Conservation (phyloP, 1,139 yeast genomes). For the Meyerozyma carpophila region DNA sequence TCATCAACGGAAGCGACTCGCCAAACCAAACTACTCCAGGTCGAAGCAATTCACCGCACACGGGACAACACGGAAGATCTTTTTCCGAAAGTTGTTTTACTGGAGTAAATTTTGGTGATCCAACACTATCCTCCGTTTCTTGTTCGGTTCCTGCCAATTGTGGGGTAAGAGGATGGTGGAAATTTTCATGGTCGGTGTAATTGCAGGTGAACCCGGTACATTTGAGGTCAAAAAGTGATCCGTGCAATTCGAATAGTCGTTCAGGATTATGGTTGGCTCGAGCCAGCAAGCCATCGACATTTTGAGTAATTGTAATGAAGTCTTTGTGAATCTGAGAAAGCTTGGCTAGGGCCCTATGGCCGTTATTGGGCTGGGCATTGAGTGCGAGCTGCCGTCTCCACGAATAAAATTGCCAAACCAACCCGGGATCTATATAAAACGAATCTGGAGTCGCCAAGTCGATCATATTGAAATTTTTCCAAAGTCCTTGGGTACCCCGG, state of each 20-base stretch:
- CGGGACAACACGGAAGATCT: conserved; percentile 74
- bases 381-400: conserved; percentile 63
- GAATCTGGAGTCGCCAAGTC: conserved; percentile 92
- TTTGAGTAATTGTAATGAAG: conserved; percentile 71
- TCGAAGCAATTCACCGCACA: conserved; percentile 54
- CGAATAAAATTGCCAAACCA: conserved; percentile 87
- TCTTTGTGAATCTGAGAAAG: conserved; percentile 24
- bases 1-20: conserved; percentile 64
- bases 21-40: conserved; percentile 97
- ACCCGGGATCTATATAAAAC: conserved; percentile 71
- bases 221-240: conserved; percentile 63
- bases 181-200: conserved; percentile 48
- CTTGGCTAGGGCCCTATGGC: conserved; percentile 65
- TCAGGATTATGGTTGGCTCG: conserved; percentile 57
- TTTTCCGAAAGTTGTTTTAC: conserved; percentile 40
- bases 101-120: conserved; percentile 45
- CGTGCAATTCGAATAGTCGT: conserved; percentile 65
- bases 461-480: conserved; percentile 75
- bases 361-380: conserved; percentile 63
- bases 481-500: conserved; percentile 66
- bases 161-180: conserved; percentile 57
- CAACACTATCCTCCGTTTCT: conserved; percentile 4
- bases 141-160: conserved; percentile 40
- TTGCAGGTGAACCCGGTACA: conserved; percentile 77
- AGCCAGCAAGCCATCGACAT: conserved; percentile 69